Evolutionary conservation across 1,139 yeast genomes (phyloP), one percentile per base, ranked within the genome.

Genomic region (Nakaseomyces glabratus): DNA sequence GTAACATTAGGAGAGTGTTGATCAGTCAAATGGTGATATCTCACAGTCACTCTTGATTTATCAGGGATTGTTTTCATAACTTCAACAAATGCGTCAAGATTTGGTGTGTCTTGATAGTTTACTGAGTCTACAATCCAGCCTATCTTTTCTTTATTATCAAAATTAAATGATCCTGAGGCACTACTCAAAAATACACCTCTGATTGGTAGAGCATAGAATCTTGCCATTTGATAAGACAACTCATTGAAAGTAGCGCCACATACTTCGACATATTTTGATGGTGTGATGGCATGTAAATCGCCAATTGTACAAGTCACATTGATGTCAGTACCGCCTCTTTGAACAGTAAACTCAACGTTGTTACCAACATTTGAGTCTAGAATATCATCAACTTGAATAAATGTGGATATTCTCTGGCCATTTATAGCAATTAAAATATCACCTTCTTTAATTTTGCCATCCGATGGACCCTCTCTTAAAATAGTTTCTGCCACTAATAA

Each of bases 191-290:
- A 85, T 0, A 86, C 94, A 24, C 96, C 96, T 45, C 65, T 70
- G 4, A 82, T 88, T 0, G 95, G 93, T 28, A 85, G 70, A 33
- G 93, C 84, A 53, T 76, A 84, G 36, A 78, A 69, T 52, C 95
- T 71, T 2, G 96, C 96, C 60, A 85, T 68, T 58, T 86, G 96
- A 56, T 86, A 88, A 31, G 93, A 81, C 45, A 86, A 62, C 36
- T 82, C 76, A 54, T 86, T 86, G 61, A 86, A 84, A 1, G 82
- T 70, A 1, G 93, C 95, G 35, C 96, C 96, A 31, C 82, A 80
- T 6, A 81, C 90, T 42, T 79, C 82, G 2, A 86, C 79, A 53
- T 73, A 85, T 45, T 84, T 67, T 48, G 73, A 73, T 24, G 96
- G 96, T 0, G 96, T 81, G 28, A 86, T 82, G 6, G 69, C 65